Evolutionary conservation across 805 yeast species (phyloP).

Genomic region (Wickerhamomyces strasburgensis): DNA sequence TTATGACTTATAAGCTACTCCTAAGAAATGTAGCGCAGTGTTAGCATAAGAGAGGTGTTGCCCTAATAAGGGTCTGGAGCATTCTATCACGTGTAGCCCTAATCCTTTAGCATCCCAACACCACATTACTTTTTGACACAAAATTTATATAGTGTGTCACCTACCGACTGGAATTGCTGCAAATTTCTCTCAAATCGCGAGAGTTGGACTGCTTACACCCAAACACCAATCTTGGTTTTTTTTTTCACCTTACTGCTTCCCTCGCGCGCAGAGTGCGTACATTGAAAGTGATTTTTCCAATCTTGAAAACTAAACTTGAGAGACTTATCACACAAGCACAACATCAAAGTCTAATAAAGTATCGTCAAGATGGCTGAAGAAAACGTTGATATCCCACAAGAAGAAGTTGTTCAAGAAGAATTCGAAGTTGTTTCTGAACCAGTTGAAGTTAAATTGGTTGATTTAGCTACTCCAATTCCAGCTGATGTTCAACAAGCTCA

Average conservation of each 20-base stretch:
- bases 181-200: neutral
- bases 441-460: conserved; percentile 70
- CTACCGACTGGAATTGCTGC: neutral
- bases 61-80: too few species aligned
- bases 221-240: neutral
- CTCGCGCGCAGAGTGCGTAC: neutral
- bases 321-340: neutral
- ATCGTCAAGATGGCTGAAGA: conserved; percentile 73
- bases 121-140: neutral
- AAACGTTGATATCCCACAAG: conserved; percentile 42
- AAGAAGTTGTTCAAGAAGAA: conserved; percentile 52
- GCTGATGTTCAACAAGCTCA: conserved; percentile 95
- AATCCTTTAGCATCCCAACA: conserved; percentile 1
- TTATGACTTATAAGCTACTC: too few species aligned
- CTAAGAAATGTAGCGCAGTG: too few species aligned
- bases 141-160: neutral
- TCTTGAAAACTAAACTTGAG: conserved; percentile 2
- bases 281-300: conserved; percentile 4
- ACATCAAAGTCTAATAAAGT: conserved; percentile 10
- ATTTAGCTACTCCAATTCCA: conserved; percentile 94
- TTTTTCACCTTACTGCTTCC: neutral
- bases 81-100: neutral
- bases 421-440: conserved; percentile 76
- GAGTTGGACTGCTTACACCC: neutral
- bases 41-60: too few species aligned